Evolutionary conservation across 345 rosid genomes (phyloP).

Genomic region (Melaleuca quinquenervia): DNA sequence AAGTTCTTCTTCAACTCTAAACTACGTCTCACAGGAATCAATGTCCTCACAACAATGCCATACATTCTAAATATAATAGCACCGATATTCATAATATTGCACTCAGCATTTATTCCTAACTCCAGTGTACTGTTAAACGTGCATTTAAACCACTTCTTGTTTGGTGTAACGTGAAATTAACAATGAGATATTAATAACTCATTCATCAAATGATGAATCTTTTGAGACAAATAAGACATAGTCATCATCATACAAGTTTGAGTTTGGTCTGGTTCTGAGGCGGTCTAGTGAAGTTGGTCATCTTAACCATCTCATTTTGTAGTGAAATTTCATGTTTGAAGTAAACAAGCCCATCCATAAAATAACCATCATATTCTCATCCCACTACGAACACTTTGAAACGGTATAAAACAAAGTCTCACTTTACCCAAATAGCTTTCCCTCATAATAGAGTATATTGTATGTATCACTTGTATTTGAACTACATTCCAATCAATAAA

Average conservation of each 20-base stretch:
- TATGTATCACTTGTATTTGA: no score
- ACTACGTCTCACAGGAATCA: not conserved
- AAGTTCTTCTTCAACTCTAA: not conserved
- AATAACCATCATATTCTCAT: no score
- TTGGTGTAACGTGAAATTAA: not conserved
- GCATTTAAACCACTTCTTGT: not conserved
- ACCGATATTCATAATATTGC: not conserved
- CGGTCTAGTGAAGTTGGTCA: no score
- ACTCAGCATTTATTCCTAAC: not conserved
- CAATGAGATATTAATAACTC: rapidly evolving
- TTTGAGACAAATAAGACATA: not conserved
- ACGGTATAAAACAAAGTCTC: no score
- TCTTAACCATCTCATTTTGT: no score
- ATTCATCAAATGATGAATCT: not conserved
- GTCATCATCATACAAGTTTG: not conserved
- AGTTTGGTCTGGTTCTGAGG: no score
- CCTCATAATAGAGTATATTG: no score
- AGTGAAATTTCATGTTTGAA: no score
- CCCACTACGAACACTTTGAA: no score
- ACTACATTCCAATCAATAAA: no score
- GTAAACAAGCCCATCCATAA: no score
- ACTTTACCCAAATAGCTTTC: no score
- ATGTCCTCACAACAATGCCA: not conserved
- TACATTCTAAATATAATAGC: not conserved
- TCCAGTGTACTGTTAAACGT: not conserved